Percentiles rank a stretch among this genome's conserved stretches.
phyloP scores from a whole-genome alignment of 2,329 filamentous ascomycete species.

The Lomentospora prolificans region DNA sequence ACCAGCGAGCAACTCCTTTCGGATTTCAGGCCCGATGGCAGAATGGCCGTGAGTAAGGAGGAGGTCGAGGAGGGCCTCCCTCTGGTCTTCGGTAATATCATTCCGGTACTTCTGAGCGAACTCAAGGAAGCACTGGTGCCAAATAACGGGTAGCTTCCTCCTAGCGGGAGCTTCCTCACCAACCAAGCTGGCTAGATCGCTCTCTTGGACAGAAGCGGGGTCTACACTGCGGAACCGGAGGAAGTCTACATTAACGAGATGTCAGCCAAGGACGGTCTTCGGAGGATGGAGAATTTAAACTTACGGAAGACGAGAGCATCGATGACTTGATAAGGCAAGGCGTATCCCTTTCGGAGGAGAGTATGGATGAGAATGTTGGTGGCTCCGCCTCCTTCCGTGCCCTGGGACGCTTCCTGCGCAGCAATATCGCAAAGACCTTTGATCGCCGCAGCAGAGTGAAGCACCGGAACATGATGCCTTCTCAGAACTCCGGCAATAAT shows the following conservation, averaged over 20 bases:
- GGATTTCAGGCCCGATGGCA: slow-evolving; percentile 81
- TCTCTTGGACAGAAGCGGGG: slow-evolving; percentile 40
- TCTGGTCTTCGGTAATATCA: slow-evolving; percentile 90
- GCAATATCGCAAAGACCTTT: slow-evolving; percentile 91
- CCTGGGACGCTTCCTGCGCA: slow-evolving; percentile 74
- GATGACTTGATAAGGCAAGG: slow-evolving; percentile 86
- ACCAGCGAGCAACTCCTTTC: slow-evolving; percentile 79
- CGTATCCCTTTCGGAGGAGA: slow-evolving; percentile 93
- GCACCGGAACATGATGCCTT: slow-evolving; percentile 75
- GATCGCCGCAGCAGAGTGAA: slow-evolving; percentile 85
- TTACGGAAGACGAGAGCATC: slow-evolving; percentile 74
- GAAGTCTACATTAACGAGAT: slow-evolving; percentile 69
- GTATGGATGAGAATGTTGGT: slow-evolving; percentile 94
- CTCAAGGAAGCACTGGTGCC: slow-evolving; percentile 86
- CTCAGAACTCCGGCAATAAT: slow-evolving; percentile 83
- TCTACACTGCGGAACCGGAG: slow-evolving; percentile 72
- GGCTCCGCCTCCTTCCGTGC: slow-evolving; percentile 78
- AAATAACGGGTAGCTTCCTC: slow-evolving; percentile 76
- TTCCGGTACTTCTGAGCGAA: slow-evolving; percentile 94
- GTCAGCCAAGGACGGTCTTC: no score
- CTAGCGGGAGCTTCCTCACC: slow-evolving; percentile 37
- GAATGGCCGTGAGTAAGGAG: slow-evolving; percentile 76
- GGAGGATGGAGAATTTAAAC: slow-evolving; percentile 2
- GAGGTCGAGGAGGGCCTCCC: slow-evolving; percentile 82
- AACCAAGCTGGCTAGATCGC: slow-evolving; percentile 42